Percentiles rank a stretch among this genome's conserved stretches.
These are phyloP conservation scores for Talaromyces liani DNA, from an alignment of 495 filamentous ascomycete species.

Conservation along the genomic window DNA sequence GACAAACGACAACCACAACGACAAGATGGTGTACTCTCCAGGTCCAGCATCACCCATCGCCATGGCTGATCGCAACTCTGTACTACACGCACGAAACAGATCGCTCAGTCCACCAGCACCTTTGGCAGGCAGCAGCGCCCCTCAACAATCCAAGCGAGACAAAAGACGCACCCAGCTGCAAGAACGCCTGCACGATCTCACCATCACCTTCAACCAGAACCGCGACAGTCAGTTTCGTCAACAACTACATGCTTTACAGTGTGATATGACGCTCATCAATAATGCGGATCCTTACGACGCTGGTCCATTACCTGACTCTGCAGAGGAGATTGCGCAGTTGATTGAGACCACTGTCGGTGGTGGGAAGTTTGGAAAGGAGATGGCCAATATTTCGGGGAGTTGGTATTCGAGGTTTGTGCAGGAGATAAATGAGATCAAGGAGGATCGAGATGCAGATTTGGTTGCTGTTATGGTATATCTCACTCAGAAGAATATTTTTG, in stretches of 20 bases:
- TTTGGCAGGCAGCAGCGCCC: constrained; percentile 9
- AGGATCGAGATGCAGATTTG: constrained; percentile 73
- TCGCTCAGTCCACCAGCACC: constrained; percentile 30
- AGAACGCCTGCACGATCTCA: constrained; percentile 67
- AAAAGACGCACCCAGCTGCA: constrained; percentile 73
- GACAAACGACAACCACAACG: neutral
- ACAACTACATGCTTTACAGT: constrained; percentile 79
- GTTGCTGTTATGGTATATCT: constrained; percentile 64
- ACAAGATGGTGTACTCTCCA: constrained; percentile 30
- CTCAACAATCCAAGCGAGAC: constrained; percentile 73
- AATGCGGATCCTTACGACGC: constrained; percentile 72
- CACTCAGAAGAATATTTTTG: neutral
- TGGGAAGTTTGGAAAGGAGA: constrained; percentile 45
- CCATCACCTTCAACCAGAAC: constrained; percentile 68
- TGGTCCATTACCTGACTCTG: constrained; percentile 62
- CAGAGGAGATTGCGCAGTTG: constrained; percentile 56
- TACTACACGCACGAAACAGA: constrained; percentile 22
- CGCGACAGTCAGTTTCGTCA: constrained; percentile 79
- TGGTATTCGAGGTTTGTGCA: constrained; percentile 75
- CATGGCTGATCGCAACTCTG: constrained; percentile 13
- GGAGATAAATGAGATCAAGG: constrained; percentile 76
- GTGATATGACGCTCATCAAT: constrained; percentile 80
- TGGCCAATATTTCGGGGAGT: constrained; percentile 65
- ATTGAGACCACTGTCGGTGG: constrained; percentile 52
- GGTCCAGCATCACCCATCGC: constrained; percentile 26